phyloP scores from a whole-genome alignment of 1,284 basidiomycete species.

The Ceratobasidium sp. region DNA sequence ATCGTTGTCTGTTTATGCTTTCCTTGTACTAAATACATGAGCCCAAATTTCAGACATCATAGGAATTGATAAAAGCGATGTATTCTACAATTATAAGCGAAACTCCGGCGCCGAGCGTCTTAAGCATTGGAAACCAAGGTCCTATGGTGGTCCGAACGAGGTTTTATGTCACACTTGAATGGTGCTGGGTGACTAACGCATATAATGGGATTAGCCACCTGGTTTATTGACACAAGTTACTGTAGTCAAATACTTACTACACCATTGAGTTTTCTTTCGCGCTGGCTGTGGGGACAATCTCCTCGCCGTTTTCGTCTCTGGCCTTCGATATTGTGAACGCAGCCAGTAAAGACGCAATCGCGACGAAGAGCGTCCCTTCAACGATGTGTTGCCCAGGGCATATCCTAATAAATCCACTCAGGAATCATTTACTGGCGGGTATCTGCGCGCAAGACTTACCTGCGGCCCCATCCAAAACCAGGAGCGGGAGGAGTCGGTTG shows the following conservation, averaged over 20 bases:
- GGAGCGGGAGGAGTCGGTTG: not conserved
- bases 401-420: not conserved
- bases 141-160: conserved; percentile 44
- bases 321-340: conserved; percentile 28
- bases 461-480: conserved; percentile 39
- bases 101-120: no score
- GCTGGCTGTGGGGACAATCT: conserved; percentile 21
- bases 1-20: not conserved
- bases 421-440: no score
- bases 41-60: not conserved
- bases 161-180: conserved; percentile 49
- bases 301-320: conserved; percentile 21
- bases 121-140: not conserved
- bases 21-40: not conserved
- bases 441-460: not conserved
- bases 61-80: not conserved
- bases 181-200: conserved; percentile 41
- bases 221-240: no score
- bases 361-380: conserved; percentile 31
- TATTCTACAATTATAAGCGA: no score
- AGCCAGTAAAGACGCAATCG: conserved; percentile 24
- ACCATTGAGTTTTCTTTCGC: conserved; percentile 40
- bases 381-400: conserved; percentile 35
- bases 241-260: no score
- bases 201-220: not conserved